Percentiles rank a stretch among this genome's conserved stretches.
Conservation (phyloP, 805 yeast species). For the Saturnispora zaruensis region DNA sequence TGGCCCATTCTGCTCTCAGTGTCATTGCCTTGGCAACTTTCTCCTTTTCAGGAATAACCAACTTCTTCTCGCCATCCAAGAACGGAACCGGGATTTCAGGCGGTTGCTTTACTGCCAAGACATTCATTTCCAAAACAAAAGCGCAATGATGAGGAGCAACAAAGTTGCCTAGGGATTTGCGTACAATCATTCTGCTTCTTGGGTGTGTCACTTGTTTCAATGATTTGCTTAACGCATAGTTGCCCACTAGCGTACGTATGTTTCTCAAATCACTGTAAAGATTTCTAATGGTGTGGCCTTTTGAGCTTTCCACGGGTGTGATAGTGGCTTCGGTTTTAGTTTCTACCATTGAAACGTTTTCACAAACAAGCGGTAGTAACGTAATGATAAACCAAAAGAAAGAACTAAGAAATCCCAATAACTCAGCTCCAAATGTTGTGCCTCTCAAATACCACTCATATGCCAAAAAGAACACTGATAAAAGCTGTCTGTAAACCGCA, state of each 20-base stretch:
- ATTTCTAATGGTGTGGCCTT: background rate
- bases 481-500: conserved; percentile 12
- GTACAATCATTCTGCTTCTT: conserved; percentile 12
- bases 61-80: conserved; percentile 32
- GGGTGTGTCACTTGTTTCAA: conserved; percentile 19
- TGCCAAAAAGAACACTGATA: conserved; percentile 10
- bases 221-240: conserved; percentile 15
- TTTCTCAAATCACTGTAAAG: background rate
- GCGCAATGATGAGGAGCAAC: conserved; percentile 27
- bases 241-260: conserved; percentile 16
- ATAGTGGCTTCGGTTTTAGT: background rate
- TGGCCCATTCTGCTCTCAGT: conserved; percentile 32
- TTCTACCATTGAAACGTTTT: conserved; percentile 6
- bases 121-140: conserved; percentile 27
- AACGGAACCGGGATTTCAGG: conserved; percentile 38
- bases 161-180: conserved; percentile 12
- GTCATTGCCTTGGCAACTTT: conserved; percentile 28
- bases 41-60: conserved; percentile 32
- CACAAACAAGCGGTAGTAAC: conserved; percentile 5
- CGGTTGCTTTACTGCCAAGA: conserved; percentile 30
- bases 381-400: conserved; percentile 18
- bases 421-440: background rate
- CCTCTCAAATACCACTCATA: conserved; percentile 5
- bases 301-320: background rate
- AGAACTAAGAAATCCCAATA: conserved; percentile 1